Evolutionary conservation across 108 stramenopile genomes (phyloP).

Genomic region (Conticribra weissflogii): DNA sequence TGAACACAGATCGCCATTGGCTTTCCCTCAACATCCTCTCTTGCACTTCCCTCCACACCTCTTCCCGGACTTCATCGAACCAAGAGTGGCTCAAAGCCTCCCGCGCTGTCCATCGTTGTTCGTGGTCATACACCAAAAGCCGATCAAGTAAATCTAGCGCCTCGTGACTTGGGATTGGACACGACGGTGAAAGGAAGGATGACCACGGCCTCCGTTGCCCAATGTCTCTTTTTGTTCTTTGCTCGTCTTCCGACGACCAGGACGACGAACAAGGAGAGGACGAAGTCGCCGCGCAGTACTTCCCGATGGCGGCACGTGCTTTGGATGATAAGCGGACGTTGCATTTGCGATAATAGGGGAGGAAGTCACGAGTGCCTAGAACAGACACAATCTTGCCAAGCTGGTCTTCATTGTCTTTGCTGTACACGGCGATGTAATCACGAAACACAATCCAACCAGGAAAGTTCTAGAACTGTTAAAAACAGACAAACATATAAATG

Average conservation of each 20-base stretch:
- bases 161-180: slow-evolving; percentile 56
- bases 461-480: too few species aligned
- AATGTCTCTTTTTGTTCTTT: slow-evolving; percentile 16
- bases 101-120: slow-evolving; percentile 75
- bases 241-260: slow-evolving; percentile 15
- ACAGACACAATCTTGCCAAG: slow-evolving; percentile 78
- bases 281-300: slow-evolving; percentile 28
- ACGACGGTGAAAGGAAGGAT: slow-evolving; percentile 33
- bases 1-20: slow-evolving; percentile 18
- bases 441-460: too few species aligned
- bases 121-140: slow-evolving; percentile 83
- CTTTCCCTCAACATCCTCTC: slow-evolving; percentile 41
- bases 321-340: slow-evolving; percentile 45
- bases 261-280: slow-evolving; percentile 24
- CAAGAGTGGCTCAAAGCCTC: slow-evolving; percentile 85
- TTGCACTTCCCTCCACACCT: slow-evolving; percentile 49
- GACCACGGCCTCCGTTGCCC: slow-evolving; percentile 45
- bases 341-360: slow-evolving; percentile 59
- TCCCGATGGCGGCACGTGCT: slow-evolving; percentile 48
- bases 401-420: slow-evolving; percentile 83
- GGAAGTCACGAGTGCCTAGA: slow-evolving; percentile 71
- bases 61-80: slow-evolving; percentile 81
- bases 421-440: too few species aligned
- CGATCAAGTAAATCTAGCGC: slow-evolving; percentile 79
- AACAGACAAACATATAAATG: background rate